Evolutionary conservation across 2,329 filamentous ascomycete genomes (phyloP).

Genomic region (Ophiostoma quercus): DNA sequence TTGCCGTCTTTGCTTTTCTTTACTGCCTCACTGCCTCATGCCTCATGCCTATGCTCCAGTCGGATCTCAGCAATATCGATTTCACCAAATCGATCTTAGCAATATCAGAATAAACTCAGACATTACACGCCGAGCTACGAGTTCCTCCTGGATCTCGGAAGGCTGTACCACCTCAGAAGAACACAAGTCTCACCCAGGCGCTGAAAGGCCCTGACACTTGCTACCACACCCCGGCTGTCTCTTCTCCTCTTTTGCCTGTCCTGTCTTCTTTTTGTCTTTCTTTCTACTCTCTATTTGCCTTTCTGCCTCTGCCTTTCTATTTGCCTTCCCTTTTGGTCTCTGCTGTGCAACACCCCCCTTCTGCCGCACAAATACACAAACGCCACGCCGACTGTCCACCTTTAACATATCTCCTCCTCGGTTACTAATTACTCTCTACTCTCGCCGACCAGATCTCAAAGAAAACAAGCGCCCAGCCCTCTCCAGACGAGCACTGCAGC

Average conservation of each 20-base stretch:
- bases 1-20: background rate
- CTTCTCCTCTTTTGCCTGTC: slow-evolving; percentile 6
- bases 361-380: slow-evolving; percentile 15
- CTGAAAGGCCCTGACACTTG: slow-evolving; percentile 20
- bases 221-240: background rate
- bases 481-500: slow-evolving; percentile 42
- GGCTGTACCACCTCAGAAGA: slow-evolving; percentile 18
- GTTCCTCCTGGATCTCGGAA: background rate
- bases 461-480: slow-evolving; percentile 47
- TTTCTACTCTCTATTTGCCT: background rate
- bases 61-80: background rate
- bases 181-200: slow-evolving; percentile 17
- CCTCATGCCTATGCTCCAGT: background rate
- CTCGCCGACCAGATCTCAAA: slow-evolving; percentile 40
- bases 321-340: slow-evolving; percentile 16
- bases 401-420: background rate
- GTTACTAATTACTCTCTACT: slow-evolving; percentile 19
- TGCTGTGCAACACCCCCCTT: slow-evolving; percentile 32
- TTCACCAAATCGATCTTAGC: background rate
- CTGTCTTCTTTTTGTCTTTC: background rate
- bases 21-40: background rate
- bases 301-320: slow-evolving; percentile 15
- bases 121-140: background rate
- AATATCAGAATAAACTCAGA: background rate
- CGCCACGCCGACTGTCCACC: slow-evolving; percentile 6